Evolutionary conservation across 192 early-diverging fungal genomes (phyloP).

Genomic region (Backusella mclennaniae): DNA sequence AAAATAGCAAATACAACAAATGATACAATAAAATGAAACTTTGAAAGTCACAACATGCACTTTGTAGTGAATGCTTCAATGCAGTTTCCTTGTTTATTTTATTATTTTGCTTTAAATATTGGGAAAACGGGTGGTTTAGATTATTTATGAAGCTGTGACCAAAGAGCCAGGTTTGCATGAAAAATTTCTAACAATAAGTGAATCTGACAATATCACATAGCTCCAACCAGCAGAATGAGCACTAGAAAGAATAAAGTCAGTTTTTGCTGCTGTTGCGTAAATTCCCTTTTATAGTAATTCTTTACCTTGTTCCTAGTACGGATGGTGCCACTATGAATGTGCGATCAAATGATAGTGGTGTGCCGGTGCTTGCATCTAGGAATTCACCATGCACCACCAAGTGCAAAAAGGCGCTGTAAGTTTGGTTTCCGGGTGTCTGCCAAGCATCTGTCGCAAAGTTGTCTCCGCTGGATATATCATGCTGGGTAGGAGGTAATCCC

Average conservation of each 20-base stretch:
- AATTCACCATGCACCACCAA: constrained; percentile 35
- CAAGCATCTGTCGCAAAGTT: constrained; percentile 49
- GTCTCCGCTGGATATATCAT: constrained; percentile 38
- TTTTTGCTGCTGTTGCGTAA: neutral
- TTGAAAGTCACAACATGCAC: neutral
- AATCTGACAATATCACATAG: constrained; percentile 34
- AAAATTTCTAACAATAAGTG: constrained; percentile 21
- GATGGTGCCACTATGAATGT: constrained; percentile 47
- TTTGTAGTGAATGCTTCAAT: neutral
- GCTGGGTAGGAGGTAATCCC: constrained; percentile 38
- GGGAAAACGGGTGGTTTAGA: too few relatives aligned
- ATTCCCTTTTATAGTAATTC: neutral
- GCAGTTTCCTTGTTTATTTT: neutral
- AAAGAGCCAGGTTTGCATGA: constrained; percentile 11
- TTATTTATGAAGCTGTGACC: neutral
- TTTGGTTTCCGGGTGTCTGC: constrained; percentile 36
- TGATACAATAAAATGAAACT: neutral
- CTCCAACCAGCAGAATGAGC: constrained; percentile 35
- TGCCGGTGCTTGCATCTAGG: constrained; percentile 14
- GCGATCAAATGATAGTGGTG: constrained; percentile 43
- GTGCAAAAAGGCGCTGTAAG: constrained; percentile 17
- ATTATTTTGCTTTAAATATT: neutral
- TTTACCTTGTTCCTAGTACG: constrained; percentile 36
- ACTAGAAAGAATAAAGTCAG: neutral
- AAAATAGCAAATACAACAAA: neutral